Evolutionary conservation across 2,329 filamentous ascomycete genomes (phyloP).

Genomic region (Ophiocordyceps sinensis): DNA sequence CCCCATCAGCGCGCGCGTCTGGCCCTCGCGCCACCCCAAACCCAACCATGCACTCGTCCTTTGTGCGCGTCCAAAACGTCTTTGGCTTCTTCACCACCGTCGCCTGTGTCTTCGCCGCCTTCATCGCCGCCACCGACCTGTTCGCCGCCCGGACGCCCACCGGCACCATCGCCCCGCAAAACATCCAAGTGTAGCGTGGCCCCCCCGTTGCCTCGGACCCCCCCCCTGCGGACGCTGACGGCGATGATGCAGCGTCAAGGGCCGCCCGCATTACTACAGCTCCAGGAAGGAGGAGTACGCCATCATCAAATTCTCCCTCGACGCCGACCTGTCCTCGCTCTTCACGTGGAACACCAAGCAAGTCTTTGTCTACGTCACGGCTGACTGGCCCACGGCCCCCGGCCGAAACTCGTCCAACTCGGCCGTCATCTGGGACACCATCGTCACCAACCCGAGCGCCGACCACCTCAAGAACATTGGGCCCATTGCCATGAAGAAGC

Average conservation of each 20-base stretch:
- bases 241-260: conserved; percentile 53
- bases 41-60: conserved; percentile 66
- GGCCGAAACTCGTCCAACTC: conserved; percentile 38
- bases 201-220: too few relatives aligned
- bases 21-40: too few relatives aligned
- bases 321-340: conserved; percentile 78
- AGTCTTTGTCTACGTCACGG: conserved; percentile 90
- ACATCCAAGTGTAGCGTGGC: conserved; percentile 74
- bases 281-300: conserved; percentile 91
- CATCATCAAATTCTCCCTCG: conserved; percentile 81
- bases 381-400: conserved; percentile 43
- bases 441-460: conserved; percentile 64
- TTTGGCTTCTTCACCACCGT: conserved; percentile 98
- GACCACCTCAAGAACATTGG: conserved; percentile 47
- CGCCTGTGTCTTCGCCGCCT: conserved; percentile 61
- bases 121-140: conserved; percentile 73
- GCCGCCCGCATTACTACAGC: conserved; percentile 91
- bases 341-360: conserved; percentile 99
- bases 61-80: conserved; percentile 77
- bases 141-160: conserved; percentile 53
- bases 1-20: too few relatives aligned
- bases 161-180: conserved; percentile 47
- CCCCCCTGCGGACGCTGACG: background rate
- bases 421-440: conserved; percentile 89
- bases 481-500: conserved; percentile 45